phyloP scores from a whole-genome alignment of 805 yeast species.

The Starmerella potacharoeniae region DNA sequence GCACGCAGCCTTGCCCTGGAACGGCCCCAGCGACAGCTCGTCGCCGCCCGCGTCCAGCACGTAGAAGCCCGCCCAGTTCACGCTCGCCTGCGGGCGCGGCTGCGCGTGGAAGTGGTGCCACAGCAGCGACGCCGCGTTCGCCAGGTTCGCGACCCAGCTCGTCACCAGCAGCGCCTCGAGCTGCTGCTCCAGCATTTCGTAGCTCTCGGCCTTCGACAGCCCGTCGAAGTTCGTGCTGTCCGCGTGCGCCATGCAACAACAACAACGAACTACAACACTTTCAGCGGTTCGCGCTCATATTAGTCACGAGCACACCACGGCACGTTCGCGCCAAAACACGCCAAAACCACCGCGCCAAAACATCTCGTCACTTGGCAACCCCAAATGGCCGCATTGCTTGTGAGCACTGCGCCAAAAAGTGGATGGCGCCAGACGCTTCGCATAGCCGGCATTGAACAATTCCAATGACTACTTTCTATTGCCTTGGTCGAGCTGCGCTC shows the following conservation, averaged over 20 bases:
- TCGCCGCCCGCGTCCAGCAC: conserved; percentile 35
- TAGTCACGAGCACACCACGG: no score
- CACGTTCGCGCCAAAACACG: no score
- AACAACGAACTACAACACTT: no score
- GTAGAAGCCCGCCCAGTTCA: conserved; percentile 94
- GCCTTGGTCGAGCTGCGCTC: no score
- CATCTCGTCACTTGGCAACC: no score
- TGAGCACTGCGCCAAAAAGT: no score
- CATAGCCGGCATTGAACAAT: no score
- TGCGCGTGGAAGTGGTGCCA: conserved; percentile 79
- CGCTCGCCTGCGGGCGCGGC: conserved; percentile 30
- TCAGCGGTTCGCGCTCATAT: no score
- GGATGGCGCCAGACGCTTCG: no score
- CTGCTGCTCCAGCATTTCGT: conserved; percentile 47
- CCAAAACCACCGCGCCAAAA: no score
- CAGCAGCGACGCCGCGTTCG: conserved; percentile 74
- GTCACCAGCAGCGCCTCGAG: conserved; percentile 54
- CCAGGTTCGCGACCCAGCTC: conserved; percentile 82
- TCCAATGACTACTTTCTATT: no score
- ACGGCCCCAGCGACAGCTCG: conserved; percentile 73
- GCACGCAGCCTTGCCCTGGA: conserved; percentile 95
- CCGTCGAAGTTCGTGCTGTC: conserved; percentile 50
- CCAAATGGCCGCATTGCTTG: no score
- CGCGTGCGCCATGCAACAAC: conserved; percentile 42
- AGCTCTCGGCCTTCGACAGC: conserved; percentile 36